Percentiles rank a stretch among this genome's conserved stretches.
These are phyloP conservation scores for Linderniella brevidens DNA, from an alignment of 257 asterid species.

Conservation along the genomic window DNA sequence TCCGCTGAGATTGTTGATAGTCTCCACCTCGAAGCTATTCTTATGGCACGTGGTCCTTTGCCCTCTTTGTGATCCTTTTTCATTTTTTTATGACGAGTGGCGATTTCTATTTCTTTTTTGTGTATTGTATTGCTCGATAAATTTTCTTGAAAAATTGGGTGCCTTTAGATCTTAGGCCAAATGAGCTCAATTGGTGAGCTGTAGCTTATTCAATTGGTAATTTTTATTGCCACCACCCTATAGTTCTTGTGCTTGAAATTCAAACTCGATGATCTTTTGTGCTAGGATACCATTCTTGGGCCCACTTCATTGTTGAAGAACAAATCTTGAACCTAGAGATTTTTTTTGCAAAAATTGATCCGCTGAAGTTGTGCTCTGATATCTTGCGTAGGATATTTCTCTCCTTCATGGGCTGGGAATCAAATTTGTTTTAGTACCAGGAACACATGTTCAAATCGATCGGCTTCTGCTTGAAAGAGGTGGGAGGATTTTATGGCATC, in stretches of 20 bases:
- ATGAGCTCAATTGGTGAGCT: no score
- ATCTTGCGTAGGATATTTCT: conserved; percentile 65
- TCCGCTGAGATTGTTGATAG: conserved; percentile 80
- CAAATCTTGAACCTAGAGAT: neutral
- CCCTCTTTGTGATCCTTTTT: conserved; percentile 1
- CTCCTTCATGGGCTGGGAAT: conserved; percentile 88
- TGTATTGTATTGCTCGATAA: no score
- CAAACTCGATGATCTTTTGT: no score
- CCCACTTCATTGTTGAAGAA: neutral
- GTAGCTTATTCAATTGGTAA: no score
- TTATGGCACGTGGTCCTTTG: conserved; percentile 40
- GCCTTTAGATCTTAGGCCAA: no score
- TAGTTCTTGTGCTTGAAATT: no score
- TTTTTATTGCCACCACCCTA: no score
- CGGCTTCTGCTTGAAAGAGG: conserved; percentile 64
- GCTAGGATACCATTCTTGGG: no score
- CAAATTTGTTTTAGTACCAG: conserved; percentile 91
- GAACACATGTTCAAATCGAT: conserved; percentile 89
- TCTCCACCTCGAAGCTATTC: conserved; percentile 53
- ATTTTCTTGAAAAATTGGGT: no score
- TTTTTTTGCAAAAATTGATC: no score
- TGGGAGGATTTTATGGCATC: conserved; percentile 13
- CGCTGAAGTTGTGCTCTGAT: neutral
- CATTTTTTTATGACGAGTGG: neutral
- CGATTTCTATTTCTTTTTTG: neutral